Evolutionary conservation across 805 yeast species (phyloP).

Genomic region (Brettanomyces sp.): DNA sequence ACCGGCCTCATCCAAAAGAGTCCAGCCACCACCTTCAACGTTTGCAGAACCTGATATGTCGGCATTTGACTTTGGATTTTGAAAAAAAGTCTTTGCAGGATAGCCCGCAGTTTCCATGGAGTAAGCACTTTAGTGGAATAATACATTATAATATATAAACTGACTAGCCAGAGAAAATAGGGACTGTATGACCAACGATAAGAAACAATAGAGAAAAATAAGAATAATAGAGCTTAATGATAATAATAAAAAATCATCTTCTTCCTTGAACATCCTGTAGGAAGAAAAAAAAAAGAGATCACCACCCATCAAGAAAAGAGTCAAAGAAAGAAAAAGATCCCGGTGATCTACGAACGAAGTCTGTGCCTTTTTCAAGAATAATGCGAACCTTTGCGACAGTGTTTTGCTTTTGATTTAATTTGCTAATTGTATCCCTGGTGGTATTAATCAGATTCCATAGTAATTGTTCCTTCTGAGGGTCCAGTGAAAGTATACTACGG

Average conservation of each 20-base stretch:
- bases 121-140: not conserved
- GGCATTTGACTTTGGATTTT: slow-evolving; percentile 46
- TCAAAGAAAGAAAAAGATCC: slow-evolving; percentile 15
- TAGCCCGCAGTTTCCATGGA: too few relatives aligned
- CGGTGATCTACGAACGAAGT: slow-evolving; percentile 12
- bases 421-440: slow-evolving; percentile 2
- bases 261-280: too few relatives aligned
- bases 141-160: not conserved
- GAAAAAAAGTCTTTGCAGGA: not conserved
- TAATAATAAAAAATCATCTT: too few relatives aligned
- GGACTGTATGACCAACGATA: not conserved
- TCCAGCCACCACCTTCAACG: slow-evolving; percentile 1
- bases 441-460: slow-evolving; percentile 5
- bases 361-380: slow-evolving; percentile 12
- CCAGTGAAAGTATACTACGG: slow-evolving; percentile 8
- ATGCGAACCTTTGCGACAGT: slow-evolving; percentile 8
- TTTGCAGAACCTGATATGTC: slow-evolving; percentile 70
- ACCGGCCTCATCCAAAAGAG: not conserved
- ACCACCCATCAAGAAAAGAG: slow-evolving; percentile 8
- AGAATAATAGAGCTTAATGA: not conserved
- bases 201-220: not conserved
- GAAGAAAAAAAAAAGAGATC: not conserved
- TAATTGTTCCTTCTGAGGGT: slow-evolving; percentile 1
- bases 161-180: not conserved
- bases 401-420: slow-evolving; percentile 6